phyloP scores from a whole-genome alignment of 1,284 basidiomycete species.

The Leccinum discolor region DNA sequence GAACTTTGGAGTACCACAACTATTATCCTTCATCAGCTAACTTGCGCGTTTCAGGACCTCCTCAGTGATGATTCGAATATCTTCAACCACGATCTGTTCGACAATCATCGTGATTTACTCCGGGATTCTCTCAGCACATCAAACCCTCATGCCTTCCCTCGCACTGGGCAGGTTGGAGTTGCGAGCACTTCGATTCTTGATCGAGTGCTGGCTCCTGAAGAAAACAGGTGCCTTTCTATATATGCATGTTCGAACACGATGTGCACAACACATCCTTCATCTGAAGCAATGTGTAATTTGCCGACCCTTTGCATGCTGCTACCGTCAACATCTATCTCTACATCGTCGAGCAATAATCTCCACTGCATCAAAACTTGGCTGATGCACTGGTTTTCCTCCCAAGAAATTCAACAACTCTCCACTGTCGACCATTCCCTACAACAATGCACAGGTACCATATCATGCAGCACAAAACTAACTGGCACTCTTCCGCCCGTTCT shows the following conservation, averaged over 20 bases:
- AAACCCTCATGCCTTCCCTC: not conserved
- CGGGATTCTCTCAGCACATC: not conserved
- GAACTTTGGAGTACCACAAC: not conserved
- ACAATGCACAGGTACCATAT: too few species aligned
- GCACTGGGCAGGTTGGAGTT: not conserved
- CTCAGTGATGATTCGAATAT: not conserved
- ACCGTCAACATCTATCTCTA: too few species aligned
- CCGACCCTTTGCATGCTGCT: too few species aligned
- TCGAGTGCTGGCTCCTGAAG: not conserved
- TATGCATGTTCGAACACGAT: not conserved
- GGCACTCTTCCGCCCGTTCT: too few species aligned
- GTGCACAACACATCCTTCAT: not conserved
- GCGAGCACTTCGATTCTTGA: not conserved
- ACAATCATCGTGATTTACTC: not conserved
- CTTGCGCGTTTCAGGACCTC: not conserved
- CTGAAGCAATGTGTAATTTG: too few species aligned
- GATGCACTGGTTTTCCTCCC: too few species aligned
- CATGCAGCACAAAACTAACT: too few species aligned
- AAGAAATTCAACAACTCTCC: too few species aligned
- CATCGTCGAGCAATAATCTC: too few species aligned
- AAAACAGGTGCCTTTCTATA: not conserved
- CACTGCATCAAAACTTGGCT: too few species aligned
- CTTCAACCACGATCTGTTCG: not conserved
- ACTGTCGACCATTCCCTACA: too few species aligned
- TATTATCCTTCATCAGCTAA: not conserved